These are phyloP conservation scores for Cladosporium sp. DNA, from an alignment of 2,329 filamentous ascomycete species.

Conservation along the genomic window DNA sequence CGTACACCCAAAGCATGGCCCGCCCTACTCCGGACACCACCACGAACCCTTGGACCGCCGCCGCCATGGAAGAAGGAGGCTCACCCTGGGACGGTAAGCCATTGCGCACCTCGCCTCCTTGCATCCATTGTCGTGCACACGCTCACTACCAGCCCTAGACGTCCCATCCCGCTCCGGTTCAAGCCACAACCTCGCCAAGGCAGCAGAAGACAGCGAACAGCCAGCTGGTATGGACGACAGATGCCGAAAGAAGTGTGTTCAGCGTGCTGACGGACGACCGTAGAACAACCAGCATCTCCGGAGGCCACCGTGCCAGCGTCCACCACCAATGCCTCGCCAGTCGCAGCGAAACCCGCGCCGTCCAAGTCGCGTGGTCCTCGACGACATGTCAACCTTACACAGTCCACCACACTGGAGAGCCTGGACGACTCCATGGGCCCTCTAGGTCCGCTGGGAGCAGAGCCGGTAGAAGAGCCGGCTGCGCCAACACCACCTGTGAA, in stretches of 20 bases:
- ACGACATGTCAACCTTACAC: slow-evolving; percentile 67
- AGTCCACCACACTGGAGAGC: slow-evolving; percentile 73
- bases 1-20: slow-evolving; percentile 2
- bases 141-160: slow-evolving; percentile 32
- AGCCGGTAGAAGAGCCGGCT: slow-evolving; percentile 57
- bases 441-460: slow-evolving; percentile 60
- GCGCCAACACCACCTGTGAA: slow-evolving; percentile 55
- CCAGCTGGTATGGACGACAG: slow-evolving; percentile 20
- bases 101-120: background rate
- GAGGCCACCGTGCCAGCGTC: slow-evolving; percentile 16
- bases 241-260: background rate
- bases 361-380: slow-evolving; percentile 48
- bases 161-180: slow-evolving; percentile 44
- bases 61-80: slow-evolving; percentile 29
- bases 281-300: slow-evolving; percentile 12
- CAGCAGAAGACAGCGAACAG: slow-evolving; percentile 30
- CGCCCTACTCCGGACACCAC: slow-evolving; percentile 9
- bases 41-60: slow-evolving; percentile 18
- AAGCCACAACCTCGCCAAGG: slow-evolving; percentile 37
- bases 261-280: background rate
- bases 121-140: background rate
- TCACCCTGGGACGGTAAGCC: slow-evolving; percentile 31
- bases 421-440: slow-evolving; percentile 72
- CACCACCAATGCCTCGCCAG: slow-evolving; percentile 21
- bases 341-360: slow-evolving; percentile 23